Evolutionary conservation across 2,329 filamentous ascomycete genomes (phyloP).

Genomic region (Fusarium sp.): DNA sequence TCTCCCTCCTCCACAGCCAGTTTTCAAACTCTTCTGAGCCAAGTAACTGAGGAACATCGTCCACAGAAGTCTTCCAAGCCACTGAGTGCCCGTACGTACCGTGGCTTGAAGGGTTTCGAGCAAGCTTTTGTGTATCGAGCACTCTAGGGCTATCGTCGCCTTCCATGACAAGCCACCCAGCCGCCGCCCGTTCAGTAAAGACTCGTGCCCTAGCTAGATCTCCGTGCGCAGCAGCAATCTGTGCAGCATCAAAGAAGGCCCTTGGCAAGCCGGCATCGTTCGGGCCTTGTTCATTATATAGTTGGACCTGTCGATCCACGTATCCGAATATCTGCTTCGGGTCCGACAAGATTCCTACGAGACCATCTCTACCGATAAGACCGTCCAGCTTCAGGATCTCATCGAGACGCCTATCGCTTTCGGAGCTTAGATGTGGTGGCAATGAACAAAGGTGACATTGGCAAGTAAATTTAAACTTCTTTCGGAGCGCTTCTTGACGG

Average conservation of each 20-base stretch:
- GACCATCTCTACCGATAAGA: neutral
- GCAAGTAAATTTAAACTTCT: neutral
- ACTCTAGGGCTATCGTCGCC: neutral
- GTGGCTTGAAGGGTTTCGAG: neutral
- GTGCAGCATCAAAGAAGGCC: neutral
- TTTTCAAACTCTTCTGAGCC: neutral
- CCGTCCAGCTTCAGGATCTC: neutral
- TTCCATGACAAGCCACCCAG: neutral
- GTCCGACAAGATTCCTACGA: neutral
- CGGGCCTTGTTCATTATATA: neutral
- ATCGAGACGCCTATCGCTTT: neutral
- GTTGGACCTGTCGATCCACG: neutral
- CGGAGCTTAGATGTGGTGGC: neutral
- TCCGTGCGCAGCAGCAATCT: neutral
- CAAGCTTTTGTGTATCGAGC: neutral
- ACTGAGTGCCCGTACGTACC: neutral
- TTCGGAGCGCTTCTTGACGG: neutral
- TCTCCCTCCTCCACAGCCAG: slow-evolving; percentile 2
- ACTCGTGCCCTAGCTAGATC: neutral
- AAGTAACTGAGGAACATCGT: neutral
- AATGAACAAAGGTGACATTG: neutral
- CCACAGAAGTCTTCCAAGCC: neutral
- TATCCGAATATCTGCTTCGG: neutral
- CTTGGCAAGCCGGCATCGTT: neutral
- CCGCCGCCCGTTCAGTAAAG: neutral